phyloP scores from a whole-genome alignment of 2,329 filamentous ascomycete genomes.

The Phymatotrichopsis omnivora region DNA sequence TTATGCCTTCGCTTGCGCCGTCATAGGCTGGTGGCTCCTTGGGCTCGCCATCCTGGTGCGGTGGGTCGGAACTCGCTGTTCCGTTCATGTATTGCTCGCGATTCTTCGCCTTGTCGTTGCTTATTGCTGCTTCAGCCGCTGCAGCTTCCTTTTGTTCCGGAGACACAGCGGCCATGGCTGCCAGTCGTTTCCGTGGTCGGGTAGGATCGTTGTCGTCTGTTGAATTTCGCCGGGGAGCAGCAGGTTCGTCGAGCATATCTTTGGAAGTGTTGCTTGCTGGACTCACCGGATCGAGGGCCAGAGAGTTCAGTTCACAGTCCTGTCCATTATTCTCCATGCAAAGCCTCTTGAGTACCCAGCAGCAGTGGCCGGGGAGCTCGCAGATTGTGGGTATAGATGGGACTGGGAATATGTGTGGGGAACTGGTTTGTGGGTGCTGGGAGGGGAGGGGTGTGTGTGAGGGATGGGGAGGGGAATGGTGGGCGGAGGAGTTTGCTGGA shows the following conservation, averaged over 20 bases:
- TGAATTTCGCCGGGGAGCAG: slow-evolving; percentile 30
- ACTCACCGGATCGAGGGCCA: slow-evolving; percentile 30
- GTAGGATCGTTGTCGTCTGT: slow-evolving; percentile 30
- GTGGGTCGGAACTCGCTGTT: too few relatives aligned
- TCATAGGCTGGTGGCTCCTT: slow-evolving; percentile 11
- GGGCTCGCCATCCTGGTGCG: slow-evolving; percentile 10
- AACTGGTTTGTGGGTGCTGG: slow-evolving; percentile 8
- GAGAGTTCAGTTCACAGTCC: slow-evolving; percentile 24
- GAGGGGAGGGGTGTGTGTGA: neutral
- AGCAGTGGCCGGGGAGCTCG: slow-evolving; percentile 14
- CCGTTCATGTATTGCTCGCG: too few relatives aligned
- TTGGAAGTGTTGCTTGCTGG: slow-evolving; percentile 27
- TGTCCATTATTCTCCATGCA: slow-evolving; percentile 29
- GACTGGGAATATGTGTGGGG: slow-evolving; percentile 14
- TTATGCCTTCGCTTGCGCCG: slow-evolving; percentile 16
- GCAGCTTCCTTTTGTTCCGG: slow-evolving; percentile 2
- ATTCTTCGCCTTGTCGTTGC: too few relatives aligned
- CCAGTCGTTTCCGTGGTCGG: slow-evolving; percentile 29
- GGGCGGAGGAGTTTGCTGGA: neutral
- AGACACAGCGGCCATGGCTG: slow-evolving; percentile 24
- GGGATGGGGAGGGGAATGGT: neutral
- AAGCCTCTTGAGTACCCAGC: slow-evolving; percentile 21
- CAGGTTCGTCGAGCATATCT: slow-evolving; percentile 30
- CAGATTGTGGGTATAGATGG: slow-evolving; percentile 12
- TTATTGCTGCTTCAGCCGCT: slow-evolving; percentile 10